These are phyloP conservation scores for Aegilops longissima DNA, from an alignment of 176 grass and related monocot genomes.

Conservation along the genomic window DNA sequence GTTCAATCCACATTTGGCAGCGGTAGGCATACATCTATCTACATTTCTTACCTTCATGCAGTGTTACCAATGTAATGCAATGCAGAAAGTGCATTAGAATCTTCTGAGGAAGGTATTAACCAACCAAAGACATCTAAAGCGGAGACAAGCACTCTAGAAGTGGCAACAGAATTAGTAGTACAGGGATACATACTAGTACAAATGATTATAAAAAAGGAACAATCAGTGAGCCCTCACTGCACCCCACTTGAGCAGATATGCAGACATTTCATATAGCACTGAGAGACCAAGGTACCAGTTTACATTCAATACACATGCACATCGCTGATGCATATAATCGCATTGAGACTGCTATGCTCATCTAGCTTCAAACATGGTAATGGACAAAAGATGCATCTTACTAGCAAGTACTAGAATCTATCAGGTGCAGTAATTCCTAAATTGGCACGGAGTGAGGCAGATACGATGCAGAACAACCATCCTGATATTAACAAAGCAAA, in stretches of 20 bases:
- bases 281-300: neutral
- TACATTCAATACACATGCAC: neutral
- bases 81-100: neutral
- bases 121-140: neutral
- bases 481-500: neutral
- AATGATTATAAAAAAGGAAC: neutral
- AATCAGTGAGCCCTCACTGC: neutral
- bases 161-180: neutral
- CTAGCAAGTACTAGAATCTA: neutral
- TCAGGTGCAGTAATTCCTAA: neutral
- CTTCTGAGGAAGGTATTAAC: neutral
- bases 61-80: neutral
- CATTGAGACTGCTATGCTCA: neutral
- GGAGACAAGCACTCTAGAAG: neutral
- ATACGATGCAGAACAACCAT: neutral
- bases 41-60: neutral
- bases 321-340: neutral
- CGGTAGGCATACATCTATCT: neutral
- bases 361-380: constrained; percentile 1
- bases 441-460: neutral
- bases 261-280: neutral
- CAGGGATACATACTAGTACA: neutral
- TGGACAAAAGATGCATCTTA: neutral
- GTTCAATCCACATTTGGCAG: neutral
- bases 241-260: neutral